Evolutionary conservation across 1,284 basidiomycete genomes (phyloP), one percentile per base, ranked within the genome.

Genomic region (Apiotrichum gamsii): DNA sequence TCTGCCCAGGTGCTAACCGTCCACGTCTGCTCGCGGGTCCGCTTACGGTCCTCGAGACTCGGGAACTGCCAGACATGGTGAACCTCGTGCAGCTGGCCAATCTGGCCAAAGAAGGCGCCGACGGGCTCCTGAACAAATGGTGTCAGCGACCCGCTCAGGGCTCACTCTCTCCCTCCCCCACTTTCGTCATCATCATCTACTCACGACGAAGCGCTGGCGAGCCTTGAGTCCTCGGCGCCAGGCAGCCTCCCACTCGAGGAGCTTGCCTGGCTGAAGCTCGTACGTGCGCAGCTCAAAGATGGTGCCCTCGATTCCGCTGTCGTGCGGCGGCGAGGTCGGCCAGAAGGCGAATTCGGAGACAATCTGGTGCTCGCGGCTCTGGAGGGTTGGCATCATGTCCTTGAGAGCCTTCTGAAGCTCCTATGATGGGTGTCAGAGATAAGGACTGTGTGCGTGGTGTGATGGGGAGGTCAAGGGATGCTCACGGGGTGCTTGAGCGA

Each of bases 61-160:
- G 84, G 82, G 67, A 90, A 93, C 73, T 91, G 88, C 90, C 90
- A 94, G 72, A 94, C 79, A 73, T 94, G 90, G 67, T 93, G 86
- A 16, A 93, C 89, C 61, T 89, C 81, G 70, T 94, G 89, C 44
- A 94, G 75, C 46, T 84, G 80, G 36, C 93, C 91, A 37, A 93
- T 79, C 72, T 95, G 91, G 35, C 86, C 84, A 73, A 91, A 95
- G 87, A 90, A 95, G 14, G 90, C 90, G 36, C 90, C 91, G 10
- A 93, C 82, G 19, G 91, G 91, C 48, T 82, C 79, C 68, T 75
- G 43, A n/a, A 28, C 25, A 29, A 52, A n/a, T n/a, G n/a, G n/a
- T 33, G 25, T 50, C 40, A 33, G 40, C 14, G 8, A 36, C 24
- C 19, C 38, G 46, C 18, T 14, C 39, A 21, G 28, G 5, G 33